These are phyloP conservation scores for Chamaecyparis obtusa DNA, from an alignment of 75 land plant species.

Conservation along the genomic window DNA sequence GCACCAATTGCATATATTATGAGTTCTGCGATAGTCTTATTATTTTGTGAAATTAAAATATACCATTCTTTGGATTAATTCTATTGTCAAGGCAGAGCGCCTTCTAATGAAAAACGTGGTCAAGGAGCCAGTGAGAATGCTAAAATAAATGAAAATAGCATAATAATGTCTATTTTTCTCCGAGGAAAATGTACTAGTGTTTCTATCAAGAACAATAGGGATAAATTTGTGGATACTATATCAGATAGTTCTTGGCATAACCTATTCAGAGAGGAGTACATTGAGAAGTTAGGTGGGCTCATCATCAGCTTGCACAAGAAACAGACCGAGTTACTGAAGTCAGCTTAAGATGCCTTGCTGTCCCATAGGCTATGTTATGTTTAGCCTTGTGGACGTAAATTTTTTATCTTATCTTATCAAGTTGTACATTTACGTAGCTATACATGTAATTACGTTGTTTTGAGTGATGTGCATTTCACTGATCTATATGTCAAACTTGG, in stretches of 20 bases:
- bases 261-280: no score
- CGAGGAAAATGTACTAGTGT: background rate
- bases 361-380: no score
- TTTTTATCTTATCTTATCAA: no score
- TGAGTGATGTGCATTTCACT: background rate
- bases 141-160: background rate
- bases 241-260: no score
- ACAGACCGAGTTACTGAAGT: no score
- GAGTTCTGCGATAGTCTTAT: background rate
- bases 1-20: background rate
- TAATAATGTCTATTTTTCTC: background rate
- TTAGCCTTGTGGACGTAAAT: no score
- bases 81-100: background rate
- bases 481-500: background rate
- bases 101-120: background rate
- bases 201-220: background rate
- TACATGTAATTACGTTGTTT: background rate
- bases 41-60: background rate
- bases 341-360: no score
- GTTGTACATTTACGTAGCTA: background rate
- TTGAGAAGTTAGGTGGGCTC: no score
- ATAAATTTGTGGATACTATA: no score
- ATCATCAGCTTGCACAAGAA: no score
- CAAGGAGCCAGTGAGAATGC: background rate
- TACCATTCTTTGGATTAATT: background rate